Evolutionary conservation across 2,329 filamentous ascomycete species (phyloP), one percentile per base, ranked within the genome.

Genomic region (Raffaelea albimanens): DNA sequence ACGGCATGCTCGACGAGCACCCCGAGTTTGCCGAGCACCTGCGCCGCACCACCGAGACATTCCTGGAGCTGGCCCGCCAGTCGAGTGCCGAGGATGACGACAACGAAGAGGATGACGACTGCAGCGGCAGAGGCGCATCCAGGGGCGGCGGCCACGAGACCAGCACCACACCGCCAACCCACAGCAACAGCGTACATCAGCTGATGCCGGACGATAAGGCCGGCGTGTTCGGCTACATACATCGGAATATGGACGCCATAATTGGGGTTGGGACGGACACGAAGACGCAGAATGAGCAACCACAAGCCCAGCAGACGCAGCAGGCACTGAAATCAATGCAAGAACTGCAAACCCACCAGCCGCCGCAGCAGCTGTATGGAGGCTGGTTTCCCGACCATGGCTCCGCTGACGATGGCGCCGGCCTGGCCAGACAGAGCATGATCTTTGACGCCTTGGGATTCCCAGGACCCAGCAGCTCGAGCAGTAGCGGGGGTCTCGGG

Each of bases 1-100:
- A 76, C 47, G 78, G 80, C n/a, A 58, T 85, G 19, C 63, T 83
- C 8, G 69, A 78, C 31, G 61, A 70, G 31, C 69, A 75, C 8
- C 75, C 82, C 0, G 71, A 75, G 16, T 70, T 85, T 36, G 74
- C 72, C 3, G 67, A 69, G 23, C 73, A 79, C 44, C 67, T 88
- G 13, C 73, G 73, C 43, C 63, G 67, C 4, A 72, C 78, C 13
- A 79, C 73, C 0, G 71, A 80, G 56, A 75, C 68, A 31, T 80
- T 88, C 49, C 66, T 80, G 3, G 63, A 67, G 1, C 67, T 83
- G 16, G 67, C 72, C 2, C 75, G 74, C 45, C 68, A 67, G 45
- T 67, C 65, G 5, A 62, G 63, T 20, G 68, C 68, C 8, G 66
- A 68, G n/a, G 63, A 64, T 11, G 59, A 58, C 38, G 39, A 48